Percentiles rank a stretch among this genome's conserved stretches.
Conservation (phyloP, 495 filamentous ascomycete species). For the Talaromyces adpressus region DNA sequence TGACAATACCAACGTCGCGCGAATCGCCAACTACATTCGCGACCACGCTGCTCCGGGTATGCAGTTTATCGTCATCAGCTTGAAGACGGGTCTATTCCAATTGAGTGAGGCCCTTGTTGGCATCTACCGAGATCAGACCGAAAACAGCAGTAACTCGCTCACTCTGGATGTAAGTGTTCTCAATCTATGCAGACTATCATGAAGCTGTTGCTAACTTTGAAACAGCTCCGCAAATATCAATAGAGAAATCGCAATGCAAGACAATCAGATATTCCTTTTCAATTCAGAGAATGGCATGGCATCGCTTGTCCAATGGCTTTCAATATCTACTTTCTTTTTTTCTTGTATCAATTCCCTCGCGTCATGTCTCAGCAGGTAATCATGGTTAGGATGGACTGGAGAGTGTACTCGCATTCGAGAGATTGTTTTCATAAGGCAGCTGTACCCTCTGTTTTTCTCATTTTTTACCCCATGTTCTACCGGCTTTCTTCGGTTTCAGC, state of each 20-base stretch:
- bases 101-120: constrained; percentile 89
- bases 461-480: background rate
- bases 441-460: background rate
- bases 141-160: constrained; percentile 79
- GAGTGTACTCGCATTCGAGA: background rate
- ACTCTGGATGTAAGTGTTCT: constrained; percentile 81
- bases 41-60: constrained; percentile 93
- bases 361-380: background rate
- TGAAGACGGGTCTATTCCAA: constrained; percentile 93
- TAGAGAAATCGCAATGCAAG: constrained; percentile 13
- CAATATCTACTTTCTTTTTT: background rate
- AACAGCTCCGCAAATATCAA: constrained; percentile 41
- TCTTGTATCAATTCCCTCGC: background rate
- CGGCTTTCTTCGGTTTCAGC: background rate
- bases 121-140: constrained; percentile 88
- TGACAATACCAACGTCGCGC: constrained; percentile 91
- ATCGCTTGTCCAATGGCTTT: background rate
- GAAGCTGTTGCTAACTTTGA: constrained; percentile 3
- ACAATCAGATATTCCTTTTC: background rate
- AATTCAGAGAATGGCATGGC: background rate
- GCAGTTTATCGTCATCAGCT: constrained; percentile 97
- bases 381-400: background rate
- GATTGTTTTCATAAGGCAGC: background rate
- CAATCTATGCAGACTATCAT: background rate
- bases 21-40: constrained; percentile 90